Evolutionary conservation across 176 grass and related monocot species (phyloP), one percentile per base, ranked within the genome.

Genomic region (Otatea glauca): DNA sequence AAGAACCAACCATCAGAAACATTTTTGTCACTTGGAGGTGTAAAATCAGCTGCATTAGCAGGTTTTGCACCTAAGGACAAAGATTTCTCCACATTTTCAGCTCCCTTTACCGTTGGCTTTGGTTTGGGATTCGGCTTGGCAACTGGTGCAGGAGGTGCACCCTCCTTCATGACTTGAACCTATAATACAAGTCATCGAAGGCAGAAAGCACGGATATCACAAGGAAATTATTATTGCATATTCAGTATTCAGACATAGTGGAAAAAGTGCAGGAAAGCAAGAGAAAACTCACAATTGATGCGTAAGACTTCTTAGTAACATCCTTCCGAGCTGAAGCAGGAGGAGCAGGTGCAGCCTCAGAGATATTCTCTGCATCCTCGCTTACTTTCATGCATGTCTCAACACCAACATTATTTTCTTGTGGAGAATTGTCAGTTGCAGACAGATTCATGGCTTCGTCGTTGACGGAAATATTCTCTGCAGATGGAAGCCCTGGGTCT

Each of bases 231-330:
- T 69, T 49, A 59, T 11, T 61, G 12, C 14, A 59, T 43, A 68
- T 84, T 29, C 42, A 81, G 11, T 62, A 62, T 9, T 68, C 55
- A 38, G 25, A 42, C 65, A 21, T n/a, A 62, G 43, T 23, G 4
- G 24, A 9, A n/a, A 44, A 86, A 32, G 21, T 58, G 32, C 25
- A 90, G 61, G 37, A 35, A 84, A 77, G 25, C 17, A 47, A 47
- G 24, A 72, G 16, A 60, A 42, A 75, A 90, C 94, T 97, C 85
- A 97, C 91, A 82, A 94, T 88, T 61, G 83, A 92, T 66, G 94
- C 94, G 83, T 97, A 97, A 75, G 92, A 89, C 85, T 88, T 92
- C 69, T 91, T 97, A 59, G 84, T 71, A 43, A 68, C 83, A 81
- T 94, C 92, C 32, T 92, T 91, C 48, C 86, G 77, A 55, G 50